Conservation (phyloP, 805 yeast genomes). For the Millerozyma acaciae region DNA sequence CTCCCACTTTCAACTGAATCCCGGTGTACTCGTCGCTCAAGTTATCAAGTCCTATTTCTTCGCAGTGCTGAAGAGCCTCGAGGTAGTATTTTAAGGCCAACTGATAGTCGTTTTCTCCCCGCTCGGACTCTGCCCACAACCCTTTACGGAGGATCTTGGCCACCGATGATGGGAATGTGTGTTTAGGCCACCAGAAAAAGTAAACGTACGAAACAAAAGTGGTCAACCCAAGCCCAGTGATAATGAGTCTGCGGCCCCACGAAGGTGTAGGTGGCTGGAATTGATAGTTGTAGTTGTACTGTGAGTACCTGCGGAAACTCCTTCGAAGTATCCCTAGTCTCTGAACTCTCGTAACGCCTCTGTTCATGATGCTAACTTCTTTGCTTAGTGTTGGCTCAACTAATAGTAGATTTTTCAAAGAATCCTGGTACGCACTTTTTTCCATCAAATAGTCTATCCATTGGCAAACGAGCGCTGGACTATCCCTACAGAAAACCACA, state of each 20-base stretch:
- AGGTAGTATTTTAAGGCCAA: slow-evolving; percentile 70
- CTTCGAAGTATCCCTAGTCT: no score
- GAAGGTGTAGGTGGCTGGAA: slow-evolving; percentile 10
- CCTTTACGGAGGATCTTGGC: slow-evolving; percentile 72
- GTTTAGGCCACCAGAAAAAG: slow-evolving; percentile 59
- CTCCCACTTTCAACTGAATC: slow-evolving; percentile 79
- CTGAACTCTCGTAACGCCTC: no score
- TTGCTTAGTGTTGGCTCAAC: no score
- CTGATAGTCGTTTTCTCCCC: slow-evolving; percentile 56
- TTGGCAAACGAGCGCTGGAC: no score
- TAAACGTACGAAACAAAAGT: slow-evolving; percentile 25
- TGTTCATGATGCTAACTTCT: no score
- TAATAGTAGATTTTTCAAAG: no score
- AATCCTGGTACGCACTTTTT: no score
- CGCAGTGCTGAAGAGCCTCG: slow-evolving; percentile 66
- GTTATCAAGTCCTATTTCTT: slow-evolving; percentile 50
- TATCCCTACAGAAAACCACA: no score
- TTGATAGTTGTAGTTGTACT: slow-evolving; percentile 11
- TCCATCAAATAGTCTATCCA: no score
- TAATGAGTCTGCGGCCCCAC: slow-evolving; percentile 11
- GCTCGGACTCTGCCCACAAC: slow-evolving; percentile 77
- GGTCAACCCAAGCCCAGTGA: slow-evolving; percentile 10
- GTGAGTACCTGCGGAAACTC: slow-evolving; percentile 1
- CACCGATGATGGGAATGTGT: slow-evolving; percentile 64
- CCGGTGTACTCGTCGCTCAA: slow-evolving; percentile 84